These are phyloP conservation scores for Fraxinus latifolia DNA, from an alignment of 305 asterid genomes.

Conservation along the genomic window DNA sequence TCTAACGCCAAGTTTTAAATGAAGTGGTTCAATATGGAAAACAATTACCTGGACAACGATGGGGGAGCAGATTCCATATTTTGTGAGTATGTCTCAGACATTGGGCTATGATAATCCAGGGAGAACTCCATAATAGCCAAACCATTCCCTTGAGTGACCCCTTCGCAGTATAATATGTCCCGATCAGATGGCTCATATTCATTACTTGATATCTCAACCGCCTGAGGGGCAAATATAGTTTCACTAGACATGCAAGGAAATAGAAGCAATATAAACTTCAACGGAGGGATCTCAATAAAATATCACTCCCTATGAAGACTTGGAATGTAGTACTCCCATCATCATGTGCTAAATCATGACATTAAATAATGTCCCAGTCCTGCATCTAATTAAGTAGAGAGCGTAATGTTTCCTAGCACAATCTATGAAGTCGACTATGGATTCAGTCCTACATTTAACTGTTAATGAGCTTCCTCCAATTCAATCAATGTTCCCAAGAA, in stretches of 20 bases:
- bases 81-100: constrained; percentile 83
- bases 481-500: neutral
- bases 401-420: neutral
- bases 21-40: neutral
- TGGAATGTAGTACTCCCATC: neutral
- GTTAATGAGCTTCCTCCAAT: neutral
- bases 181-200: constrained; percentile 90
- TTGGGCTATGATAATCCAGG: constrained; percentile 87
- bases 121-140: constrained; percentile 91
- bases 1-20: neutral
- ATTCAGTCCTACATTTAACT: neutral
- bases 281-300: neutral
- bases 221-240: constrained; percentile 40
- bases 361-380: neutral
- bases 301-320: neutral
- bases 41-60: constrained; percentile 63
- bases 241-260: neutral
- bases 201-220: constrained; percentile 92
- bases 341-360: neutral
- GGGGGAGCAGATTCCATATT: constrained; percentile 67
- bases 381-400: neutral
- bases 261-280: neutral
- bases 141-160: constrained; percentile 92
- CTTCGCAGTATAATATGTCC: constrained; percentile 88
- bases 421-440: neutral